phyloP scores from a whole-genome alignment of 2,329 filamentous ascomycete species.

The Cylindrodendrum hubeiense region DNA sequence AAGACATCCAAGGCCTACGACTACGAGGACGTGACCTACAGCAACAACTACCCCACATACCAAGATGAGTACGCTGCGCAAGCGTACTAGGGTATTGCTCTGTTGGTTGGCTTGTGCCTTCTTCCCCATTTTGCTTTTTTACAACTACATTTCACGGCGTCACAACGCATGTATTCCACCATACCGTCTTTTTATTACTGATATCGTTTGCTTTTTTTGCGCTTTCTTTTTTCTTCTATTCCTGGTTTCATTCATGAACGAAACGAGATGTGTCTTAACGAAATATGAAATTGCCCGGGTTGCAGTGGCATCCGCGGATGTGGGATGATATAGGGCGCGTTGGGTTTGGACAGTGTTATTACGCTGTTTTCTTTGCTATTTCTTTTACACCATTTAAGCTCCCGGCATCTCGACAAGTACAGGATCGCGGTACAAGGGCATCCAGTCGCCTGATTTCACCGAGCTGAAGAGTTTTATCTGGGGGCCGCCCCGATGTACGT shows the following conservation, averaged over 20 bases:
- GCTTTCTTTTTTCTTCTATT: constrained; percentile 34
- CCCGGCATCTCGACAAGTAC: constrained; percentile 33
- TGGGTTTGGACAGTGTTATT: constrained; percentile 31
- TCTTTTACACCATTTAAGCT: constrained; percentile 31
- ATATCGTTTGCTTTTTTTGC: too few relatives aligned
- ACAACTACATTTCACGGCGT: constrained; percentile 43
- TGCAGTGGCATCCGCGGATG: constrained; percentile 40
- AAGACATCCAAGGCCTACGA: constrained; percentile 50
- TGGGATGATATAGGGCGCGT: constrained; percentile 44
- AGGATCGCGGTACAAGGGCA: constrained; percentile 34
- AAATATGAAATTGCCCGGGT: constrained; percentile 46
- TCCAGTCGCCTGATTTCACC: constrained; percentile 26
- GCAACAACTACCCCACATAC: constrained; percentile 42
- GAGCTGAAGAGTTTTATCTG: constrained; percentile 22
- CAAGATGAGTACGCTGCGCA: constrained; percentile 39
- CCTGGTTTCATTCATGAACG: constrained; percentile 44
- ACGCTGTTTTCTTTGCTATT: constrained; percentile 27
- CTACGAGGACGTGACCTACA: constrained; percentile 49
- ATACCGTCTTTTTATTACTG: constrained; percentile 34
- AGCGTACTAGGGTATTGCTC: constrained; percentile 17
- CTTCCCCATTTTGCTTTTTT: constrained; percentile 21
- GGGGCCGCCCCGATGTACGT: constrained; percentile 38
- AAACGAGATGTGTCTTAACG: constrained; percentile 51
- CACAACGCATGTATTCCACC: constrained; percentile 43
- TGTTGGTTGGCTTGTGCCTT: neutral